Base-by-base conservation (phyloP, 2,329 filamentous ascomycete genomes). In the Paraphaeosphaeria minitans region DNA sequence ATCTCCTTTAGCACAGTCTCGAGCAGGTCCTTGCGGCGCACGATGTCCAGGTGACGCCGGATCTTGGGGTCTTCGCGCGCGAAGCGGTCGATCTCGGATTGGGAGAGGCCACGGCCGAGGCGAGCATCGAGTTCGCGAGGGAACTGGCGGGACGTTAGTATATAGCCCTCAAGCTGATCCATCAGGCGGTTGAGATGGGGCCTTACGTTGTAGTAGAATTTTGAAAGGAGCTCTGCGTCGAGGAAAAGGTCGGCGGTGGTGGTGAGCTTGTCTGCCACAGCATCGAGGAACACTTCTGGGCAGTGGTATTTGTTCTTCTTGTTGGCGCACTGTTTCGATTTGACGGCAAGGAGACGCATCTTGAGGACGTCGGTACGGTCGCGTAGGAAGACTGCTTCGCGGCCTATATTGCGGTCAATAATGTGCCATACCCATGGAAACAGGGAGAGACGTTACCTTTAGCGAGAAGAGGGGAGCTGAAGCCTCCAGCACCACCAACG, bases 271-370 rank as follows among this genome's bases (percentile, higher is more conserved):
- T 93, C 92, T 1, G 95, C 93, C 1, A 97, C 95, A 3, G 96
- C 93, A 71, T 99, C 93, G n/a, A 99, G 87, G 81, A 99, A 99
- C 16, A 99, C 87, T 75, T 99, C 95, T 0, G 95, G 95, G 73
- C 95, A 99, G 79, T 95, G 87, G 79, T 98, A 97, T 81, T 97
- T 97, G 82, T 97, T 97, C 71, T 89, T 89, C 66, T 89, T 84
- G 65, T 82, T 87, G 59, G 88, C 85, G 78, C 95, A 99, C 78
- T 97, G 93, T 75, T 94, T 92, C 16, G 91, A 95, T 76, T 94
- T 95, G 57, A 97, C 84, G 45, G 95, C 95, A 58, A 91, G 77
- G 37, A 98, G 84, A 21, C 95, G 90, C 87, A 98, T 92, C 75
- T 91, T 93, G 75, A 99, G 87, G 56, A 97, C 90, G 62, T 94